Evolutionary conservation across 148 eudicot genomes (phyloP), one percentile per base, ranked within the genome.

Genomic region (Rhododendron henanense): DNA sequence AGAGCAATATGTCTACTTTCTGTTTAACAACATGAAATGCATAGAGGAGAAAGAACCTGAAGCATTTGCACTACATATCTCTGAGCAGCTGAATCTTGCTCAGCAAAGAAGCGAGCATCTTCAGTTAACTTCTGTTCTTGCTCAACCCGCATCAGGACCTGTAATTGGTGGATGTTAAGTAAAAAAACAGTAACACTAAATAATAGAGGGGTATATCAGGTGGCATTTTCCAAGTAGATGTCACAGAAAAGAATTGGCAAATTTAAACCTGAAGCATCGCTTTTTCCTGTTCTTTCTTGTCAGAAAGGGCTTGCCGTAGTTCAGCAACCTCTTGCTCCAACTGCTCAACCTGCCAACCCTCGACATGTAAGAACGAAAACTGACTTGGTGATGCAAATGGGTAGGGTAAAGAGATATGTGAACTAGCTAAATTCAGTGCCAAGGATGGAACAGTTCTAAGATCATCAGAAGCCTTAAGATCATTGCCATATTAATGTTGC

Each of bases 91-190:
- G 91, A 94, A 85, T 96, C 96, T 87, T 92, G 93, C 90, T 94
- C 95, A 77, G 98, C 99, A 86, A 84, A 93, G 85, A 88, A 86
- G 84, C 98, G 93, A 63, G 96, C 99, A 88, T 93, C 96, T 90
- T 96, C 98, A 79, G 94, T 85, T 61, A 91, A 85, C 87, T 88
- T 95, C 81, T 95, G 98, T 88, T 96, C 96, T 90, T 94, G 94
- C 90, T 96, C 99, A 83, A 95, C 92, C 84, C 95, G 90, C 99
- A 96, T 88, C 81, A 96, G 86, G 31, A 96, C 95, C 99, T 96
- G 89, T 44, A 87, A 37, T 48, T 25, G 25, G 35, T 55, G 39
- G 37, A 79, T 9, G 23, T 41, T 13, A 71, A 23, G 28, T 57
- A 88, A 35, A 87, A 77, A 63, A 57, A 79, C 76, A 41, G 33